Evolutionary conservation across 345 rosid genomes (phyloP).

Genomic region (Hibiscus syriacus): DNA sequence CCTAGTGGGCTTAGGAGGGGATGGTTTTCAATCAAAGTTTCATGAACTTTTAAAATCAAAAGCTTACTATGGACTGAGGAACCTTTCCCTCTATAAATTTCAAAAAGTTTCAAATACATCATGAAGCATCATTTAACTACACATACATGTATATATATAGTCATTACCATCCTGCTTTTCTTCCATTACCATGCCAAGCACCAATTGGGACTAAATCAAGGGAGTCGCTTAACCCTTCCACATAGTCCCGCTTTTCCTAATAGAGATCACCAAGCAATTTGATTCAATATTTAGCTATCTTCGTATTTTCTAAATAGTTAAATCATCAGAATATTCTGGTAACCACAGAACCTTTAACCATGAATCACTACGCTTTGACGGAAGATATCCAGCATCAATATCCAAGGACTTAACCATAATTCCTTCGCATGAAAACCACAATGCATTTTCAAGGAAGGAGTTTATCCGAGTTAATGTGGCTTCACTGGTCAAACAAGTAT

Average conservation of each 20-base stretch:
- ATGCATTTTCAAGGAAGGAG: slow-evolving; percentile 64
- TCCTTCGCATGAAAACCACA: slow-evolving; percentile 72
- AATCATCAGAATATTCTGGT: neutral
- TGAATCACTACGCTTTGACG: slow-evolving; percentile 74
- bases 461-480: slow-evolving; percentile 37
- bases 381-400: slow-evolving; percentile 61
- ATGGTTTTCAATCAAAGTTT: neutral
- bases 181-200: slow-evolving; percentile 92
- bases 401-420: slow-evolving; percentile 75
- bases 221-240: slow-evolving; percentile 69
- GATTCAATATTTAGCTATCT: neutral
- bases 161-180: slow-evolving; percentile 89
- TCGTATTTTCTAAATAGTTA: neutral
- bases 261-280: slow-evolving; percentile 15
- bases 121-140: neutral
- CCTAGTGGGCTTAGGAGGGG: neutral
- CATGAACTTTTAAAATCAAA: neutral
- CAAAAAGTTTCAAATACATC: neutral
- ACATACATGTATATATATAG: neutral
- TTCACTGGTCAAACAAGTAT: slow-evolving; percentile 39
- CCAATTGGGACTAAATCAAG: slow-evolving; percentile 93
- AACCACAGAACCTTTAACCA: slow-evolving; percentile 71
- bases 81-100: neutral
- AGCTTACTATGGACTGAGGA: neutral
- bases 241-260: slow-evolving; percentile 86